Evolutionary conservation across 2,329 filamentous ascomycete species (phyloP).

Genomic region (Trichoderma cornu-damae): DNA sequence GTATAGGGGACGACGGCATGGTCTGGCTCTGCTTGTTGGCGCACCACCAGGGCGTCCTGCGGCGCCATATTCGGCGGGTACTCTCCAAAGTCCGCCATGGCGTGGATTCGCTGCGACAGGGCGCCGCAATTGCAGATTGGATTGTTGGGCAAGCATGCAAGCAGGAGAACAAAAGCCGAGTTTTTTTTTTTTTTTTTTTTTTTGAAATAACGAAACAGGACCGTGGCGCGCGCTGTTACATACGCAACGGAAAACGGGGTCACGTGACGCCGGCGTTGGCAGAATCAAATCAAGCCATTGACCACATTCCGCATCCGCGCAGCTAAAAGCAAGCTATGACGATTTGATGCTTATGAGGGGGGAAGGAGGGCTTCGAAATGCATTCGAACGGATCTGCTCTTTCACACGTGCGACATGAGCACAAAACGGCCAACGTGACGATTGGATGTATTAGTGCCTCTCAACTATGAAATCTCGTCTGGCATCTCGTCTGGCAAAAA

Average conservation of each 20-base stretch:
- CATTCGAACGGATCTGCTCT: too few species aligned
- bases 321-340: not conserved
- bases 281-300: not conserved
- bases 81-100: slow-evolving; percentile 57
- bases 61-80: slow-evolving; percentile 63
- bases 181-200: too few species aligned
- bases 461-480: not conserved
- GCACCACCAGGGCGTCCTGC: slow-evolving; percentile 57
- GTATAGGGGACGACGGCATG: slow-evolving; percentile 61
- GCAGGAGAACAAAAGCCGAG: not conserved
- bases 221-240: slow-evolving; percentile 16
- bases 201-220: too few species aligned
- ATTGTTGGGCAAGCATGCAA: not conserved
- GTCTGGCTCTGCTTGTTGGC: slow-evolving; percentile 49
- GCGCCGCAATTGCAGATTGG: not conserved
- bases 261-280: slow-evolving; percentile 6
- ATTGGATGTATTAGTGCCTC: not conserved
- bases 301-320: too few species aligned
- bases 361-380: not conserved
- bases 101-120: slow-evolving; percentile 21
- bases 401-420: not conserved
- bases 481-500: not conserved
- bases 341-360: not conserved
- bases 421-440: not conserved
- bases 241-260: not conserved